Evolutionary conservation across 192 early-diverging fungal genomes (phyloP).

Genomic region (Rhizophagus sp.): DNA sequence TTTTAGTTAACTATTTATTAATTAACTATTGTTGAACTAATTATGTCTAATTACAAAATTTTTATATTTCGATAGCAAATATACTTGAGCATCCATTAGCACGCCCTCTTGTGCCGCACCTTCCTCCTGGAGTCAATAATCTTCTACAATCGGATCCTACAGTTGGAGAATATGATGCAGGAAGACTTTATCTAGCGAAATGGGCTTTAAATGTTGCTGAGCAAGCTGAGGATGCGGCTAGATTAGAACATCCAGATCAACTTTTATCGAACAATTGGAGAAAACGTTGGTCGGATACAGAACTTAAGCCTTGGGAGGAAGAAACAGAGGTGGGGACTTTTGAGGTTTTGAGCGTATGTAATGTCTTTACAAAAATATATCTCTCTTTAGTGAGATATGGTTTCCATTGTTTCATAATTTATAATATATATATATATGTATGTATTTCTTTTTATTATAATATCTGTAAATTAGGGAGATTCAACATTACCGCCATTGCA

Average conservation of each 20-base stretch:
- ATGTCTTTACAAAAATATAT: too few species aligned
- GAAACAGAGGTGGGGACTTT: conserved; percentile 46
- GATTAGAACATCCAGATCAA: conserved; percentile 32
- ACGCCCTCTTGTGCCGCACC: conserved; percentile 51
- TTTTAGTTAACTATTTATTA: not conserved
- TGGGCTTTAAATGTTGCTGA: conserved; percentile 67
- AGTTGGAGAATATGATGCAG: conserved; percentile 79
- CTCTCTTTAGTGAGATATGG: not conserved
- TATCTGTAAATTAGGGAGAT: conserved; percentile 35
- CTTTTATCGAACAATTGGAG: conserved; percentile 27
- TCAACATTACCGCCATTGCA: conserved; percentile 47
- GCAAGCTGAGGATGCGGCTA: conserved; percentile 22
- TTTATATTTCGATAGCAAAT: conserved; percentile 13
- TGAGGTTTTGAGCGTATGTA: conserved; percentile 44
- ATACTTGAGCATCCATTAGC: conserved; percentile 56
- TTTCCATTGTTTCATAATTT: not conserved
- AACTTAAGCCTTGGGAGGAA: conserved; percentile 36
- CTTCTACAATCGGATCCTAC: conserved; percentile 56
- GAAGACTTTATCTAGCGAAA: conserved; percentile 74
- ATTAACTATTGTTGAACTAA: not conserved
- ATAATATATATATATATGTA: not conserved
- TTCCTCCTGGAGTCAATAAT: conserved; percentile 55
- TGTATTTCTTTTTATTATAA: too few species aligned
- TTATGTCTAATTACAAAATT: conserved; percentile 7
- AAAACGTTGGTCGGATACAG: conserved; percentile 13